Evolutionary conservation across 129 eudicot genomes (phyloP).

Genomic region (Deinandra increscens): DNA sequence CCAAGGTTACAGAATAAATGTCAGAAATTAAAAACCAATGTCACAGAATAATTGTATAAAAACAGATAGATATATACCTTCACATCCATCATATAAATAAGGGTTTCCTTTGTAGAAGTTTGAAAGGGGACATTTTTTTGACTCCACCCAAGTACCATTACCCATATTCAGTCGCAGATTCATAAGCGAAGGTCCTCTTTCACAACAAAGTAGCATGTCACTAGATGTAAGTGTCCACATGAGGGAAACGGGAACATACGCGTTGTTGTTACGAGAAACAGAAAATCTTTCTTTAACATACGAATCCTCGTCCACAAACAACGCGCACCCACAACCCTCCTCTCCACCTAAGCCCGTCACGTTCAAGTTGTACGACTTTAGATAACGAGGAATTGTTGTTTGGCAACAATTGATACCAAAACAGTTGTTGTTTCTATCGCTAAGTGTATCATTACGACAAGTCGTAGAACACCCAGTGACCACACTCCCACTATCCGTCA

Average conservation of each 20-base stretch:
- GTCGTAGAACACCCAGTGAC: not conserved
- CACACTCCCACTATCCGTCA: not conserved
- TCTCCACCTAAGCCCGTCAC: not conserved
- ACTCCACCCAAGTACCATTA: not conserved
- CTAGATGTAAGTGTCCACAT: not conserved
- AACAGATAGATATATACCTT: not conserved
- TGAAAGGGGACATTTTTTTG: not conserved
- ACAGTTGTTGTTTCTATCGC: not conserved
- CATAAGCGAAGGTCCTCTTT: too few species aligned
- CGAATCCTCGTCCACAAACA: conserved; percentile 4
- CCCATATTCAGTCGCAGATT: not conserved
- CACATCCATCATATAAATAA: conserved; percentile 14
- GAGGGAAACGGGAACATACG: not conserved
- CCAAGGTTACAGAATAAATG: too few species aligned
- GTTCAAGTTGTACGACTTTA: not conserved
- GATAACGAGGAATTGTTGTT: conserved; percentile 4
- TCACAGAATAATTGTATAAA: too few species aligned
- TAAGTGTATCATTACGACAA: not conserved
- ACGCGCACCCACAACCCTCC: conserved; percentile 7
- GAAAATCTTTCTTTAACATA: not conserved
- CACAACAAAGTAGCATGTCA: not conserved
- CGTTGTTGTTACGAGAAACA: not conserved
- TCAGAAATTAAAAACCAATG: too few species aligned
- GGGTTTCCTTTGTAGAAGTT: not conserved
- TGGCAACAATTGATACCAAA: not conserved